phyloP scores from a whole-genome alignment of 2,329 filamentous ascomycete genomes.

The Aquanectria penicillioides region DNA sequence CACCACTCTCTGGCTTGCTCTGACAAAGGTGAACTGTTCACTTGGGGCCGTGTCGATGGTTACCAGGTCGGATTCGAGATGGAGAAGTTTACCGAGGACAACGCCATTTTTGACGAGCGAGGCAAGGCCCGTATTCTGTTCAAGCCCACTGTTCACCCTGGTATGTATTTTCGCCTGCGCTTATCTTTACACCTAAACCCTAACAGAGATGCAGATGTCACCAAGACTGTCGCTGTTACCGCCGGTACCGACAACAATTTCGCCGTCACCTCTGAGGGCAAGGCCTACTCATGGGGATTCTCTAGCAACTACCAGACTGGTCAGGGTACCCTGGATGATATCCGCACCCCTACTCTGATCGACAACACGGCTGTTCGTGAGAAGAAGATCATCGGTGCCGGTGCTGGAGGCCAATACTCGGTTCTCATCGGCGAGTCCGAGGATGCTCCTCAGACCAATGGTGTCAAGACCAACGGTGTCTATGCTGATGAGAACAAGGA shows the following conservation, averaged over 20 bases:
- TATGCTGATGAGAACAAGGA: slow-evolving; percentile 29
- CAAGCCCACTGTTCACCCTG: slow-evolving; percentile 52
- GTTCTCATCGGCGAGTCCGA: slow-evolving; percentile 63
- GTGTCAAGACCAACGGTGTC: slow-evolving; percentile 37
- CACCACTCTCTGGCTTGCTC: slow-evolving; percentile 79
- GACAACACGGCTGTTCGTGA: slow-evolving; percentile 85
- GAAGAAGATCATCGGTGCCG: slow-evolving; percentile 80
- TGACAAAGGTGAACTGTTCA: slow-evolving; percentile 64
- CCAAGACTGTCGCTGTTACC: slow-evolving; percentile 64
- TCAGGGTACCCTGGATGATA: slow-evolving; percentile 80
- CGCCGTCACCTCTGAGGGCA: slow-evolving; percentile 74
- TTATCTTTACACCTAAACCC: background rate
- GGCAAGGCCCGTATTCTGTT: slow-evolving; percentile 72
- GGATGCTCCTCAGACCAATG: slow-evolving; percentile 44
- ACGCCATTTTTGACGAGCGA: slow-evolving; percentile 70
- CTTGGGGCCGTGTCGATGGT: slow-evolving; percentile 68
- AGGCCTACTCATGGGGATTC: slow-evolving; percentile 84
- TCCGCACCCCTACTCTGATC: slow-evolving; percentile 79
- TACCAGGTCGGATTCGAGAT: slow-evolving; percentile 66
- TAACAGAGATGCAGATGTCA: slow-evolving; percentile 48
- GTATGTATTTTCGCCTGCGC: slow-evolving; percentile 46
- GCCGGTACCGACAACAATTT: slow-evolving; percentile 80
- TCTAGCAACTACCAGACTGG: slow-evolving; percentile 83
- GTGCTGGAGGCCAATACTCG: slow-evolving; percentile 87
- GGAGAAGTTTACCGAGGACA: slow-evolving; percentile 57